These are phyloP conservation scores for Colletotrichum sp. DNA, from an alignment of 2,329 filamentous ascomycete species.

Conservation along the genomic window DNA sequence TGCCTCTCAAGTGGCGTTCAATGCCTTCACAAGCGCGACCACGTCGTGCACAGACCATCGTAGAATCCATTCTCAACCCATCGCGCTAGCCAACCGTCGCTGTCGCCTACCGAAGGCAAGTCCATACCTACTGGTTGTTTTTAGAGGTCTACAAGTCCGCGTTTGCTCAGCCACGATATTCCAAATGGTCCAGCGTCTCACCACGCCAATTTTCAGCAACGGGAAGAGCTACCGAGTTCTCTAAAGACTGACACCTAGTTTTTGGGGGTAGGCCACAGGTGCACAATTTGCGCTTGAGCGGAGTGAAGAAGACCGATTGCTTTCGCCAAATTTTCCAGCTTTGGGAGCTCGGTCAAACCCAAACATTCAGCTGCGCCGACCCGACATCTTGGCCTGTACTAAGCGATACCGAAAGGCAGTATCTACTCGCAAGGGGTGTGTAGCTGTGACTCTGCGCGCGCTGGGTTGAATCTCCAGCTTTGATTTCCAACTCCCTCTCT, in stretches of 20 bases:
- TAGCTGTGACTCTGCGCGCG: background rate
- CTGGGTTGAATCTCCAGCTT: background rate
- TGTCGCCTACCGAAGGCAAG: background rate
- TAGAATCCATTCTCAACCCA: background rate
- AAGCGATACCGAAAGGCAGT: background rate
- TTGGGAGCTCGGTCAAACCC: background rate
- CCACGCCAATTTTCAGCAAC: background rate
- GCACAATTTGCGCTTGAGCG: background rate
- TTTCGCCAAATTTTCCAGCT: background rate
- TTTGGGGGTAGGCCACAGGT: background rate
- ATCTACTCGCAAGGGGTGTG: background rate
- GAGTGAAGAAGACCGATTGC: background rate
- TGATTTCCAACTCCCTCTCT: background rate
- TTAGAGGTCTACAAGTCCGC: background rate
- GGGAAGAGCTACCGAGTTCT: background rate
- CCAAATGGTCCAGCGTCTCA: background rate
- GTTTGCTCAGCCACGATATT: background rate
- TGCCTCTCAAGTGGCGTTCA: background rate
- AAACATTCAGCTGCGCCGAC: background rate
- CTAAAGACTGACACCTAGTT: background rate
- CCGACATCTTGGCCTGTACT: background rate
- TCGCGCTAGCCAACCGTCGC: background rate
- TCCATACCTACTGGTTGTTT: background rate
- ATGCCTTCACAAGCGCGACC: background rate
- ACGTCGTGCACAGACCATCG: background rate